These are phyloP conservation scores for Neoscytalidium dimidiatum DNA, from an alignment of 2,329 filamentous ascomycete species.

Conservation along the genomic window DNA sequence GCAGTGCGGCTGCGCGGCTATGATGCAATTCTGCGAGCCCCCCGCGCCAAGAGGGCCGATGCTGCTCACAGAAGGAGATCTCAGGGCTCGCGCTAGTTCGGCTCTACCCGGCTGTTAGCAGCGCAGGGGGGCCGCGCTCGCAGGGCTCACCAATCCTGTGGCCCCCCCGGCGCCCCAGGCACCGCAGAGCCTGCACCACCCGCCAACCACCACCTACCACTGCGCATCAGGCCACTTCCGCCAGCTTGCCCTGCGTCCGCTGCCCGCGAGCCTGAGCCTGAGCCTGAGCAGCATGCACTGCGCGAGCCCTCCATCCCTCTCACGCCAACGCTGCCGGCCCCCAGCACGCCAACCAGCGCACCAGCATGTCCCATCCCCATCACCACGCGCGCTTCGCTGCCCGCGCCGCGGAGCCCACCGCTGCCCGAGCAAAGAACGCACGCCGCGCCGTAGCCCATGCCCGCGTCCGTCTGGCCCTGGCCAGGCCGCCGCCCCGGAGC, in stretches of 20 bases:
- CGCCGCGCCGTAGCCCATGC: no score
- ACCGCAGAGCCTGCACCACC: neutral
- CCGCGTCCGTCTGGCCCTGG: no score
- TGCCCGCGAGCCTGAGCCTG: no score
- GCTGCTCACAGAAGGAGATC: conserved; percentile 18
- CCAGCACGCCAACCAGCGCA: no score
- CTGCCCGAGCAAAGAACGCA: neutral
- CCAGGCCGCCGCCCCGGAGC: neutral
- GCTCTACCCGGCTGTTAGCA: conserved; percentile 15
- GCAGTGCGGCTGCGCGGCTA: conserved; percentile 6
- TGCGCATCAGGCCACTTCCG: neutral
- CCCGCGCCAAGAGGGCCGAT: conserved; percentile 17
- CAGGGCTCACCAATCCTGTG: conserved; percentile 10
- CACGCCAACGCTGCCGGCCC: no score
- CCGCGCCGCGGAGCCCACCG: neutral
- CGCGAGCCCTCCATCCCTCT: no score
- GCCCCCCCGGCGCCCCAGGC: no score
- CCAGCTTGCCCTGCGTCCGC: neutral
- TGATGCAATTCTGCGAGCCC: neutral
- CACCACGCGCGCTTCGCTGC: neutral
- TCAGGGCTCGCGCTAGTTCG: conserved; percentile 16
- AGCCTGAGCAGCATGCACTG: no score
- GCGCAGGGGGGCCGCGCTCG: neutral
- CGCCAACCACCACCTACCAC: no score
- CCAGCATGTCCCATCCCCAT: no score